These are phyloP conservation scores for Simplicillium aogashimaense DNA, from an alignment of 2,329 filamentous ascomycete species.

Conservation along the genomic window DNA sequence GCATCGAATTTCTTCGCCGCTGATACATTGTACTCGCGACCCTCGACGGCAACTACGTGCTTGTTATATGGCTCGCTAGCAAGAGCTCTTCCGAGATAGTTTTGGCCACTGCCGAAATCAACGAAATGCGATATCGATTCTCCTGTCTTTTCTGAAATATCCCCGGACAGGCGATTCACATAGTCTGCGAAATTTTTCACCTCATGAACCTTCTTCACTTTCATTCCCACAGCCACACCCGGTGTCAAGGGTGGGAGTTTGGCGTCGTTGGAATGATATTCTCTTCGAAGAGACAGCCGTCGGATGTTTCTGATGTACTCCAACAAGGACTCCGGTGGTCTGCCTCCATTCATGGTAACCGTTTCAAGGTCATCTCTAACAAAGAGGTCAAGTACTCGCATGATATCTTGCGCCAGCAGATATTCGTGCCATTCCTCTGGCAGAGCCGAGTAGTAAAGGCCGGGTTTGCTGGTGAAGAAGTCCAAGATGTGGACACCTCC, in stretches of 20 bases:
- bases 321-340: constrained; percentile 48
- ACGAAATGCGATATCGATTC: constrained; percentile 72
- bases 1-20: constrained; percentile 79
- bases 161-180: constrained; percentile 50
- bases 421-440: constrained; percentile 75
- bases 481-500: constrained; percentile 96
- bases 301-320: constrained; percentile 66
- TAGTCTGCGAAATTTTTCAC: constrained; percentile 86
- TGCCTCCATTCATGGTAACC: constrained; percentile 14
- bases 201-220: constrained; percentile 89
- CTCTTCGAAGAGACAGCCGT: constrained; percentile 54
- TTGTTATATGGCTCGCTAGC: constrained; percentile 79
- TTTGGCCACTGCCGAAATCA: constrained; percentile 94
- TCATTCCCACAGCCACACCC: constrained; percentile 82
- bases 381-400: constrained; percentile 70
- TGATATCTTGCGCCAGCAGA: constrained; percentile 60
- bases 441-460: constrained; percentile 69
- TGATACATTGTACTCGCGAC: constrained; percentile 73
- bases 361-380: constrained; percentile 62
- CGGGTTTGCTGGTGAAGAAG: constrained; percentile 80
- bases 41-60: constrained; percentile 84
- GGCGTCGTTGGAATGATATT: constrained; percentile 36
- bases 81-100: constrained; percentile 83
- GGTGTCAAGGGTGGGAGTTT: constrained; percentile 52
- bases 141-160: constrained; percentile 47